Evolutionary conservation across 139 green algal species (phyloP), one percentile per base, ranked within the genome.

Genomic region (Gonium pectorale): DNA sequence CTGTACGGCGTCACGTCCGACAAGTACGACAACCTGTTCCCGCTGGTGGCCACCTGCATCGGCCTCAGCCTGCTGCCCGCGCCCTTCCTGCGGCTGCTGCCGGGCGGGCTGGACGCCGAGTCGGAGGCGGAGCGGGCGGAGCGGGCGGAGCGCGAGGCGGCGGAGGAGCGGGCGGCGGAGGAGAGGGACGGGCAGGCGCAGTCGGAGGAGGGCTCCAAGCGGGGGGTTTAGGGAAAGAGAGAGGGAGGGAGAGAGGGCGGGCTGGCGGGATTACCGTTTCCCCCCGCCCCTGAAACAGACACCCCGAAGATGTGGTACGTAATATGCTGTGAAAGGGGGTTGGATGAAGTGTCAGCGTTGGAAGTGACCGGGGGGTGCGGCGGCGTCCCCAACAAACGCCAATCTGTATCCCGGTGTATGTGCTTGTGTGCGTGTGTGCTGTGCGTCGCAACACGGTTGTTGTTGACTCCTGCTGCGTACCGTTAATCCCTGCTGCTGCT

Each of bases 21-120:
- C 15, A 86, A 98, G 67, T 99, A 98, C 66, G 80, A 70, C 73
- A 70, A 89, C 49, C 63, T 90, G 6, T 87, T 89, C 31, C 31
- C 64, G 35, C 83, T 91, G 37, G 64, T 88, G 26, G 44, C 69
- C 31, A 74, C 82, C 26, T 89, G 85, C 85, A 71, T 77, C 24
- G 31, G 51, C 2, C 51, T 63, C 29, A 91, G 52, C n/a, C 64
- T 93, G 73, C 67, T 89, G 68, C 90, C 90, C 11, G 67, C 72
- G 33, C 87, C 88, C 8, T 93, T 93, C 63, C 70, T 93, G 67
- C 49, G 56, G 33, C 79, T 93, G 69, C 86, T 93, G 80, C 87
- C 90, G 6, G 3, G 52, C 19, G 59, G 82, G 27, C 31, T 93
- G 13, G 87, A 90, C 52, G n/a, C 29, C 35, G 80, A 87, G 37